phyloP scores from a whole-genome alignment of 2,329 filamentous ascomycete species.

The Lachnellula cervina region DNA sequence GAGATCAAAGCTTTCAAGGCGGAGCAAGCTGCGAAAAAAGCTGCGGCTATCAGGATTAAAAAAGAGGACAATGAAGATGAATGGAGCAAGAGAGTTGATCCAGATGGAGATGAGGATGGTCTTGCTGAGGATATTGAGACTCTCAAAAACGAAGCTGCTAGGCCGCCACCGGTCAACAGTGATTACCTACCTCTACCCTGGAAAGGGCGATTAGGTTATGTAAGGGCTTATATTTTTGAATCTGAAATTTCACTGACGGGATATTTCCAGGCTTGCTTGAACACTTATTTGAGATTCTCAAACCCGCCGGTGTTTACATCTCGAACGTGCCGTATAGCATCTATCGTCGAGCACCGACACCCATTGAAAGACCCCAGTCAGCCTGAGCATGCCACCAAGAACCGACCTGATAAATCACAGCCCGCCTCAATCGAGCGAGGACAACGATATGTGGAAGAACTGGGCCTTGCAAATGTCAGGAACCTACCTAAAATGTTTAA shows the following conservation, averaged over 20 bases:
- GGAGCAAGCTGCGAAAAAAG: conserved; percentile 29
- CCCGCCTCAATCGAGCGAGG: conserved; percentile 63
- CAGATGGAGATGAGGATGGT: conserved; percentile 26
- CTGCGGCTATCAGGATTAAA: conserved; percentile 21
- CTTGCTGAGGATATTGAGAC: conserved; percentile 26
- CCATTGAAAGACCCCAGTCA: conserved; percentile 70
- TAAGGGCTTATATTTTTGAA: conserved; percentile 38
- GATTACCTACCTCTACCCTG: conserved; percentile 80
- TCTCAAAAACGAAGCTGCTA: conserved; percentile 27
- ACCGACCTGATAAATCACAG: conserved; percentile 72
- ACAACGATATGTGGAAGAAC: conserved; percentile 65
- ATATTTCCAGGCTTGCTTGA: conserved; percentile 67
- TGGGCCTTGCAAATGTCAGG: conserved; percentile 76
- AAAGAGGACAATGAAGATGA: conserved; percentile 24
- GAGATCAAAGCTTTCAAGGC: conserved; percentile 30
- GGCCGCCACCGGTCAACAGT: conserved; percentile 74
- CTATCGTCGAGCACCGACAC: conserved; percentile 83
- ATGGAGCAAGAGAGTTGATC: conserved; percentile 25
- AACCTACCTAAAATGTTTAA: conserved; percentile 81
- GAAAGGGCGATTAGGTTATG: conserved; percentile 86
- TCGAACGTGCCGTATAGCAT: conserved; percentile 83
- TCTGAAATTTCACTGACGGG: background rate
- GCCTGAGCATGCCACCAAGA: conserved; percentile 78
- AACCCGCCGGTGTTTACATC: conserved; percentile 86
- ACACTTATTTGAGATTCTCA: conserved; percentile 80